Evolutionary conservation across 768 basidiomycete species (phyloP).

Genomic region (Suillus lakei): DNA sequence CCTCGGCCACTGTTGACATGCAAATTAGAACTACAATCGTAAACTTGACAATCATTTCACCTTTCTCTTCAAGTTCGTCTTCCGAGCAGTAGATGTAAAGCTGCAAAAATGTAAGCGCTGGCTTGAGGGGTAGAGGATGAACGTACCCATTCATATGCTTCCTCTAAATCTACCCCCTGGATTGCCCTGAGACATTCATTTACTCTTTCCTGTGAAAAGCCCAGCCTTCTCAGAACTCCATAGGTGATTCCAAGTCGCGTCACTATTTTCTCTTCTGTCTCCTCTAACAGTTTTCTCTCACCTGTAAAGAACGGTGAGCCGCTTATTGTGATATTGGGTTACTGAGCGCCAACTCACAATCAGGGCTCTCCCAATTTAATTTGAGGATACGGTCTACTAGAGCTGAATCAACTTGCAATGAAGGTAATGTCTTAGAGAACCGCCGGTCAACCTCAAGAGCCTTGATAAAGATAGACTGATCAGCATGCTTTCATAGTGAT

Average conservation of each 20-base stretch:
- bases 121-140: not conserved
- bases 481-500: not conserved
- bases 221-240: constrained; percentile 78
- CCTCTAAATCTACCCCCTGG: constrained; percentile 76
- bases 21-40: constrained; percentile 1
- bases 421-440: constrained; percentile 63
- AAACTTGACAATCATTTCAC: constrained; percentile 29
- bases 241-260: constrained; percentile 78
- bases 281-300: constrained; percentile 49
- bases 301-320: not conserved
- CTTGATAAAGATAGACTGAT: constrained; percentile 41
- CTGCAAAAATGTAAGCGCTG: constrained; percentile 41
- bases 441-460: constrained; percentile 83
- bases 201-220: constrained; percentile 72
- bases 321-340: not conserved
- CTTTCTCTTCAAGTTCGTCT: constrained; percentile 54
- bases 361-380: constrained; percentile 43
- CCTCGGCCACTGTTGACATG: constrained; percentile 5
- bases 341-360: not conserved
- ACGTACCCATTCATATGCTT: constrained; percentile 89
- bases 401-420: constrained; percentile 62
- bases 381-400: constrained; percentile 65
- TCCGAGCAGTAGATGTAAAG: constrained; percentile 67
- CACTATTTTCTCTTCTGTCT: constrained; percentile 73
- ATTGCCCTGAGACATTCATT: constrained; percentile 72